Conservation (phyloP, 345 rosid species). For the Cardamine chenopodiifolia region DNA sequence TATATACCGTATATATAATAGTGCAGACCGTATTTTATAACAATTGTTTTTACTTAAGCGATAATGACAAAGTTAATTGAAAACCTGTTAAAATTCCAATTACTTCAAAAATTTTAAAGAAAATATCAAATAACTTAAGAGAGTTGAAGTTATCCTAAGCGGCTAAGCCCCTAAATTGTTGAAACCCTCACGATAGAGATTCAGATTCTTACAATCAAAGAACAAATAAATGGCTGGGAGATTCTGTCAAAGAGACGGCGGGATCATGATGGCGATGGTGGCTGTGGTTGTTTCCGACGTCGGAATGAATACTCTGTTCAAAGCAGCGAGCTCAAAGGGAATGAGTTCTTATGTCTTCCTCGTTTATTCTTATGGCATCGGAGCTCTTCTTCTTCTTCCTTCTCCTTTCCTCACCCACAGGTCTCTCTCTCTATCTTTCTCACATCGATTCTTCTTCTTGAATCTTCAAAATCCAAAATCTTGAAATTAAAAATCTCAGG, state of each 20-base stretch:
- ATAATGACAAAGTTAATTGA: too few species aligned
- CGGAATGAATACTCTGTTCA: slow-evolving; percentile 44
- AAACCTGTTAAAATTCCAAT: neutral
- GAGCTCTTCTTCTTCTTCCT: slow-evolving; percentile 52
- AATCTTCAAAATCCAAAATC: neutral
- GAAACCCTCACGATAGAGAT: neutral
- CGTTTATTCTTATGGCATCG: slow-evolving; percentile 49
- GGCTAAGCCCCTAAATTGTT: neutral
- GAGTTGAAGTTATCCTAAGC: neutral
- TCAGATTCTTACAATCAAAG: neutral
- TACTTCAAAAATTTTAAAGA: neutral
- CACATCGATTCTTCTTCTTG: neutral
- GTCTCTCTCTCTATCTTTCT: slow-evolving; percentile 19
- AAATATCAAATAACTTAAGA: neutral
- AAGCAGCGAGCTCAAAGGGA: slow-evolving; percentile 55
- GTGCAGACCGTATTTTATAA: too few species aligned
- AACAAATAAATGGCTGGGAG: slow-evolving; percentile 25
- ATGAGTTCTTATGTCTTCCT: slow-evolving; percentile 49
- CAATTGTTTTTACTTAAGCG: too few species aligned
- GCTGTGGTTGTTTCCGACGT: slow-evolving; percentile 36
- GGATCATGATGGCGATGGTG: slow-evolving; percentile 53
- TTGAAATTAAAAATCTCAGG: slow-evolving; percentile 24
- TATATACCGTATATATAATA: too few species aligned
- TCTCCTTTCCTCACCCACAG: slow-evolving; percentile 50
- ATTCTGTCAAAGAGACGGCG: slow-evolving; percentile 26